Evolutionary conservation across 2,329 filamentous ascomycete genomes (phyloP).

Genomic region (Verticillium tricorpus): DNA sequence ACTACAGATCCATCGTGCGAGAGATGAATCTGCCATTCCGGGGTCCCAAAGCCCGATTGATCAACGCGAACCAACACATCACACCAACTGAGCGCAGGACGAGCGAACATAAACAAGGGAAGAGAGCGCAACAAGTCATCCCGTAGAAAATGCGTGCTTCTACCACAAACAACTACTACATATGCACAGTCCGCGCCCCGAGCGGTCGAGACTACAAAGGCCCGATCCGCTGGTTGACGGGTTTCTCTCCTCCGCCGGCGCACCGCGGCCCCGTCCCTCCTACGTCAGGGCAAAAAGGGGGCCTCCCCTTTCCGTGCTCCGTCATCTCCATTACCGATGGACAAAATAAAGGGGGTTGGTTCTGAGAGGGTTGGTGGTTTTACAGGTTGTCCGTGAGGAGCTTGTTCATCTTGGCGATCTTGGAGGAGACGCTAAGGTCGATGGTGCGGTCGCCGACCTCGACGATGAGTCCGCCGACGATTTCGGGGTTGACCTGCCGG

Average conservation of each 20-base stretch:
- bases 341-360: background rate
- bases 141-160: background rate
- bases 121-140: background rate
- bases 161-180: background rate
- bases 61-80: too few species aligned
- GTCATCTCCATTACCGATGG: background rate
- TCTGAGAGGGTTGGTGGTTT: conserved; percentile 35
- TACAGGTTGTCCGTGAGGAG: conserved; percentile 94
- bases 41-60: too few species aligned
- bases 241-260: background rate
- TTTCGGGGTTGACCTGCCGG: conserved; percentile 81
- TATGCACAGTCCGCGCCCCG: background rate
- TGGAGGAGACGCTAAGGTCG: conserved; percentile 90
- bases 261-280: background rate
- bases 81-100: background rate
- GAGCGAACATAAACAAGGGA: background rate
- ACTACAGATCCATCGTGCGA: too few species aligned
- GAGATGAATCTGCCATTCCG: too few species aligned
- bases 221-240: background rate
- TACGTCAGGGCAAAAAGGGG: background rate
- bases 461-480: conserved; percentile 88
- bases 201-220: background rate
- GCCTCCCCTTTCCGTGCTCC: background rate
- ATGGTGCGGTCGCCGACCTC: conserved; percentile 98
- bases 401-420: conserved; percentile 99